Evolutionary conservation across 305 asterid genomes (phyloP).

Genomic region (Fraxinus greggii): DNA sequence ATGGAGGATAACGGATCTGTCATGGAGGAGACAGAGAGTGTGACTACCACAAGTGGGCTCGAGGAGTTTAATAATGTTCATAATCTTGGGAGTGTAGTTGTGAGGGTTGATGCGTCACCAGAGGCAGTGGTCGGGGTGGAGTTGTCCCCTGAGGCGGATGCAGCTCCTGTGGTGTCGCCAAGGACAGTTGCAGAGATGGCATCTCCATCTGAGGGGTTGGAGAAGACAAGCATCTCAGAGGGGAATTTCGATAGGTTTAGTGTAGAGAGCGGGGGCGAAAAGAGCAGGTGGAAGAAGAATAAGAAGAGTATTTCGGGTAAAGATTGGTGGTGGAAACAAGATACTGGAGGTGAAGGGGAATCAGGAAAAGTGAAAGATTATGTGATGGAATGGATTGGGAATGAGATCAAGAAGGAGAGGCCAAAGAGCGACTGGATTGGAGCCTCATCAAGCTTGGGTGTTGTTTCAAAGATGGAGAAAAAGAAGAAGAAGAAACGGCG

Average conservation of each 20-base stretch:
- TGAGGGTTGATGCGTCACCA: slow-evolving; percentile 61
- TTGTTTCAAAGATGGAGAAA: slow-evolving; percentile 48
- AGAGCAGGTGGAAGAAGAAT: slow-evolving; percentile 56
- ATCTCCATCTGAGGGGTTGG: slow-evolving; percentile 63
- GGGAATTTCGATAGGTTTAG: slow-evolving; percentile 60
- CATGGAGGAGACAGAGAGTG: slow-evolving; percentile 87
- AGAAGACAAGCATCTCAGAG: slow-evolving; percentile 60
- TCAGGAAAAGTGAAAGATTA: slow-evolving; percentile 76
- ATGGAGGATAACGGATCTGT: slow-evolving; percentile 68
- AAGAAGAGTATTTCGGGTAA: slow-evolving; percentile 65
- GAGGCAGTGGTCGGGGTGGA: slow-evolving; percentile 47
- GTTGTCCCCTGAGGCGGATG: slow-evolving; percentile 55
- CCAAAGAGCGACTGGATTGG: slow-evolving; percentile 78
- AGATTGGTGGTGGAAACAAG: slow-evolving; percentile 99
- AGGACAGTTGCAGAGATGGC: slow-evolving; percentile 64
- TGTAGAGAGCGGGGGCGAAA: slow-evolving; percentile 57
- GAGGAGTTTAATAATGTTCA: slow-evolving; percentile 45
- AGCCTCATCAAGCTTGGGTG: slow-evolving; percentile 49
- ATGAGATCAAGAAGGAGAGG: slow-evolving; percentile 84
- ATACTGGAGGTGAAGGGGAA: slow-evolving; percentile 48
- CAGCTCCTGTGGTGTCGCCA: slow-evolving; percentile 55
- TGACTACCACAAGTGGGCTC: slow-evolving; percentile 52
- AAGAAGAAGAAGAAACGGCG: slow-evolving; percentile 55
- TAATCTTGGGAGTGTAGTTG: slow-evolving; percentile 46
- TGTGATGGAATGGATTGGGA: slow-evolving; percentile 96